Percentiles rank a stretch among this genome's conserved stretches.
Conservation (phyloP, 1,139 yeast genomes). For the Saccharomyces pastorianus region DNA sequence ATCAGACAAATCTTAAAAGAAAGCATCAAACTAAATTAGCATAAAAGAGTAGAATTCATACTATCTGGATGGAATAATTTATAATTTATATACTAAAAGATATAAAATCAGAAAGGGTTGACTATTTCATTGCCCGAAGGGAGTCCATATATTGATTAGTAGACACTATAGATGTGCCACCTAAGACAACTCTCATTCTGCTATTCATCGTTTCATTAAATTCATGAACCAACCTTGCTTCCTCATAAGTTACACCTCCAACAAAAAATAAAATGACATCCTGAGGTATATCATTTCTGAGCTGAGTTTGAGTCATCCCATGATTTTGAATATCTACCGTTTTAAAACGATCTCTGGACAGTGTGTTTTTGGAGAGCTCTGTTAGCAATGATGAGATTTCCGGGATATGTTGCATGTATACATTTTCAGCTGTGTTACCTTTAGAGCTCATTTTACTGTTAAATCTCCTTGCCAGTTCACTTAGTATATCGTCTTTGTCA, state of each 20-base stretch:
- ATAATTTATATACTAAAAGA: background rate
- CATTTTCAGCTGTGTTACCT: conserved; percentile 38
- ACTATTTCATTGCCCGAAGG: conserved; percentile 5
- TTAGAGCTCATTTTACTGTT: conserved; percentile 19
- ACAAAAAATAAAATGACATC: conserved; percentile 74
- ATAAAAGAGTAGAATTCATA: too few species aligned
- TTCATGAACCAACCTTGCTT: conserved; percentile 72
- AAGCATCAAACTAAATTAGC: too few species aligned
- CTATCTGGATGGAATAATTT: background rate
- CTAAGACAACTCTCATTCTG: conserved; percentile 56
- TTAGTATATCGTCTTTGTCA: conserved; percentile 25
- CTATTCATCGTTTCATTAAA: conserved; percentile 45
- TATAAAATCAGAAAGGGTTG: background rate
- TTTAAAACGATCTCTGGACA: conserved; percentile 39
- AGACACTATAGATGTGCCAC: conserved; percentile 67
- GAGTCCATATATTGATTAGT: conserved; percentile 46
- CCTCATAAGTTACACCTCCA: conserved; percentile 92
- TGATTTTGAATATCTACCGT: conserved; percentile 30
- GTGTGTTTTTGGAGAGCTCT: conserved; percentile 43
- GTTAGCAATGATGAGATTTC: conserved; percentile 49
- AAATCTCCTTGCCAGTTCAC: conserved; percentile 30
- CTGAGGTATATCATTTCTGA: conserved; percentile 41
- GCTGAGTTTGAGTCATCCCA: conserved; percentile 5
- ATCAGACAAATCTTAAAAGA: too few species aligned
- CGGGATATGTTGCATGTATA: conserved; percentile 70